phyloP scores from a whole-genome alignment of 805 yeast species.

The Candida qinlingensis region DNA sequence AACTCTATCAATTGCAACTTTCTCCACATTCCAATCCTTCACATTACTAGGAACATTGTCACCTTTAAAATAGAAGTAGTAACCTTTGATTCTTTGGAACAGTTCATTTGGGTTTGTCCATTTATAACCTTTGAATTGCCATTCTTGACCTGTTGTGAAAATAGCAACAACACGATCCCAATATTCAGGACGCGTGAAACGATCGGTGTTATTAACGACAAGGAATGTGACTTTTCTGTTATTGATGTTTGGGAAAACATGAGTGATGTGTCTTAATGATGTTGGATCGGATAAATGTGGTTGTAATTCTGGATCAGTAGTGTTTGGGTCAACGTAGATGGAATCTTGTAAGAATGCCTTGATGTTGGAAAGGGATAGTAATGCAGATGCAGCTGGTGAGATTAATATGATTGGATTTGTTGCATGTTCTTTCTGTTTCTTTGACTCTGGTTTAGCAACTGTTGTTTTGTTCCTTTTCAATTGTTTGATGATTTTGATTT shows the following conservation, averaged over 20 bases:
- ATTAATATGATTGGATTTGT: constrained; percentile 60
- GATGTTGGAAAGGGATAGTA: constrained; percentile 59
- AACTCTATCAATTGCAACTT: constrained; percentile 70
- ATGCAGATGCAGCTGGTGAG: constrained; percentile 75
- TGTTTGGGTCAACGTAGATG: constrained; percentile 47
- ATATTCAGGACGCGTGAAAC: constrained; percentile 88
- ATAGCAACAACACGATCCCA: constrained; percentile 97
- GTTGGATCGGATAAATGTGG: constrained; percentile 29
- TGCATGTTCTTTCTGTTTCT: constrained; percentile 9
- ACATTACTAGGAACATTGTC: constrained; percentile 75
- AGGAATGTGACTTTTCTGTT: constrained; percentile 49
- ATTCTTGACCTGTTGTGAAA: constrained; percentile 92
- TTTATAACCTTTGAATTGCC: constrained; percentile 92
- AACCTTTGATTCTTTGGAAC: constrained; percentile 83
- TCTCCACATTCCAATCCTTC: constrained; percentile 84
- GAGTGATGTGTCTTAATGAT: constrained; percentile 43
- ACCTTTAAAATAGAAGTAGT: constrained; percentile 66
- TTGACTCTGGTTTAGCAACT: constrained; percentile 6
- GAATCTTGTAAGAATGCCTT: constrained; percentile 73
- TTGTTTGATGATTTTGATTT: constrained; percentile 45
- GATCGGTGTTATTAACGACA: constrained; percentile 84
- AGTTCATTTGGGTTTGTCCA: constrained; percentile 74
- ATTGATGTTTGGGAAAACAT: constrained; percentile 53
- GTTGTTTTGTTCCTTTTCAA: constrained; percentile 18
- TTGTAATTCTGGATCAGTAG: constrained; percentile 30